Base-by-base conservation (phyloP, 2,329 filamentous ascomycete species). In the Penicillium janthinellum region DNA sequence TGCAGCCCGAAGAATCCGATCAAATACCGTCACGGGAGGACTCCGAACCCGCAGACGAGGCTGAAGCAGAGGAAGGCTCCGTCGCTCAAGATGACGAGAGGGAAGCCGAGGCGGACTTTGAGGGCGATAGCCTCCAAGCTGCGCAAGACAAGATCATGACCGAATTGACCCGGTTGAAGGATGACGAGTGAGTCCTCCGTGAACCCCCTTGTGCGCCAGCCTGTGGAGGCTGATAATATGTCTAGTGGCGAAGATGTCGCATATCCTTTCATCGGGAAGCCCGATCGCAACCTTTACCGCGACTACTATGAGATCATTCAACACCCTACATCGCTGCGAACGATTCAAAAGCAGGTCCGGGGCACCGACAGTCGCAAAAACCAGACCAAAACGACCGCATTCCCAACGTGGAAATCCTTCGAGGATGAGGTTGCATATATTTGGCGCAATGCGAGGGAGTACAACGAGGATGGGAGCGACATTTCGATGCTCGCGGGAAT, bases 401-500 rank as follows among this genome's bases (percentile, higher is more conserved):
- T 92, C 76, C 93, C 91, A 73, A 90, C 81, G 53, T 97, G 93
- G 93, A 84, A 87, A 58, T 84, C 87, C 0, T 91, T 96, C 65
- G 91, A 92, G 73, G 88, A 92, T 56, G 90, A 90, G 70, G 83
- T 91, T 12, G 90, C 88, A 68, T 83, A 91, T 54, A 87, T 97
- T 45, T 97, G 93, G 93, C 84, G 84, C 51, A 97, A 97, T 75
- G 92, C 92, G 0, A 90, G 88, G 70, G 89, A 89, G 60, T 97
- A 94, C 80, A 97, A 97, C 67, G 91, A 96, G 74, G 92, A 96
- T 71, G 90, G 89, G 4, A 96, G 93, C 70, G 89, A 92, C 15
- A 93, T 96, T 54, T 91, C 88, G 64, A 82, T 85, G 22, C 81
- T 95, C 61, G 91, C 92, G 0, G 85, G 88, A 51, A 88, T 95